Conservation (phyloP, 1,284 basidiomycete genomes). For the Sporisorium exsertum region DNA sequence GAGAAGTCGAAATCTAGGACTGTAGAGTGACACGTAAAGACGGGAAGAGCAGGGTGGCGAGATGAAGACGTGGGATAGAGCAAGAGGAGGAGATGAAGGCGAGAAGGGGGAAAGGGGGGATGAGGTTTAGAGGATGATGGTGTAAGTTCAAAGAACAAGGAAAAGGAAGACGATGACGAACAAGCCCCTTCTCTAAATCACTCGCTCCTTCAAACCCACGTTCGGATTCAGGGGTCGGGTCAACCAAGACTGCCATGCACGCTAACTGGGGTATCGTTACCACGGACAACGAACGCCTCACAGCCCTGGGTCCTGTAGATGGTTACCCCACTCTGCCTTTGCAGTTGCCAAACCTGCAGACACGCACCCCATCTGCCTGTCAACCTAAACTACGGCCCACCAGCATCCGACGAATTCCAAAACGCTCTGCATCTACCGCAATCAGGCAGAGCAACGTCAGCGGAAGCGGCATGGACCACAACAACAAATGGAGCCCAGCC, state of each 20-base stretch:
- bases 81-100: neutral
- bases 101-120: neutral
- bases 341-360: too few relatives aligned
- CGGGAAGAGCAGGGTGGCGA: neutral
- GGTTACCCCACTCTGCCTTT: neutral
- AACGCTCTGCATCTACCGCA: neutral
- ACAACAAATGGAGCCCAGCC: neutral
- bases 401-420: neutral
- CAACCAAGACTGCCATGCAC: neutral
- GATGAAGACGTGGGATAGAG: neutral
- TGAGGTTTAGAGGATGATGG: neutral
- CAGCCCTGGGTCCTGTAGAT: too few relatives aligned
- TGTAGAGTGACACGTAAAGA: neutral
- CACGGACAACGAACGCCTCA: too few relatives aligned
- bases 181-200: neutral
- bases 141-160: neutral
- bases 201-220: neutral
- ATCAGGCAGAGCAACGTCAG: too few relatives aligned
- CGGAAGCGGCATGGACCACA: too few relatives aligned
- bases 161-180: neutral
- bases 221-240: neutral
- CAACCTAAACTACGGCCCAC: too few relatives aligned
- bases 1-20: neutral
- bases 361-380: too few relatives aligned
- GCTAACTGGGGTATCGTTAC: too few relatives aligned